phyloP scores from a whole-genome alignment of 371 early-diverging fungal genomes.

The Circinella minor region DNA sequence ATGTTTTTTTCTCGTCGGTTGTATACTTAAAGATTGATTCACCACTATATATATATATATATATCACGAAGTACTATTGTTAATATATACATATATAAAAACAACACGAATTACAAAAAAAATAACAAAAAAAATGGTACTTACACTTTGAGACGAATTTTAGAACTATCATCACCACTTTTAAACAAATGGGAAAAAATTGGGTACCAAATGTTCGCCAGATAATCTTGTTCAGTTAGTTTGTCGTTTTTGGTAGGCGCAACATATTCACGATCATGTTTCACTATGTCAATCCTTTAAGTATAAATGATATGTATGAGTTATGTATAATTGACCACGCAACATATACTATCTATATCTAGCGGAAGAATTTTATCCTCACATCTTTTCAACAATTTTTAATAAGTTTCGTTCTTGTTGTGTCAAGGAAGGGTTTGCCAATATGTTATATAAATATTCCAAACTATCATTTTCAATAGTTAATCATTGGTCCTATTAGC shows the following conservation, averaged over 20 bases:
- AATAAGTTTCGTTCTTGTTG: background rate
- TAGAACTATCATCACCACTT: background rate
- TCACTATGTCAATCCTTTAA: background rate
- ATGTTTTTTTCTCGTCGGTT: background rate
- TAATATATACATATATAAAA: background rate
- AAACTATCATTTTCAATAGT: background rate
- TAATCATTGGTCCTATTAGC: too few relatives aligned
- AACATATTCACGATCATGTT: slow-evolving; percentile 7
- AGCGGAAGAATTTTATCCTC: background rate
- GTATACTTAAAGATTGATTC: slow-evolving; percentile 1
- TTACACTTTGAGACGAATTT: slow-evolving; percentile 2
- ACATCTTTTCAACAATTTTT: background rate
- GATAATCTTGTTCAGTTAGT: background rate
- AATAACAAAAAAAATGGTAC: background rate
- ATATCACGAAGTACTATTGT: too few relatives aligned
- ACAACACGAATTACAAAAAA: background rate
- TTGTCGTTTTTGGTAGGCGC: background rate
- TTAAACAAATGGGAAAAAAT: background rate
- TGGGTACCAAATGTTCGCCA: slow-evolving; percentile 1
- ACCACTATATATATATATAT: background rate
- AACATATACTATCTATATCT: background rate
- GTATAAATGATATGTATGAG: background rate
- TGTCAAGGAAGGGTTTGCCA: background rate
- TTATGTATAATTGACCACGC: background rate
- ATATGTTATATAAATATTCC: slow-evolving; percentile 1